phyloP scores from a whole-genome alignment of 805 yeast genomes.

The Kodamaea laetipori region DNA sequence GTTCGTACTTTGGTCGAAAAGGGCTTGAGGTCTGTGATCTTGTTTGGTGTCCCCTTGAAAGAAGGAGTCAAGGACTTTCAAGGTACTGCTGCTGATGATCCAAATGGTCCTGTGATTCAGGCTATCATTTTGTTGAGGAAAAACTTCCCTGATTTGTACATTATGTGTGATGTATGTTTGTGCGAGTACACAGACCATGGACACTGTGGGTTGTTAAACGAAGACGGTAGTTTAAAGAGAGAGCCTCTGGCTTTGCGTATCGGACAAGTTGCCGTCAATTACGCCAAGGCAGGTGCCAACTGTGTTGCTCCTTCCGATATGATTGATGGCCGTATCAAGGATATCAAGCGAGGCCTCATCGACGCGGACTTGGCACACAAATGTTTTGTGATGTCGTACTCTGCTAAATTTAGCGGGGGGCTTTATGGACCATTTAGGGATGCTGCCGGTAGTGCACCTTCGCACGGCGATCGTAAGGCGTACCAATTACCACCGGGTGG shows the following conservation, averaged over 20 bases:
- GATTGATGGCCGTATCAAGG: conserved; percentile 93
- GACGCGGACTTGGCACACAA: conserved; percentile 82
- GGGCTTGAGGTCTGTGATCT: conserved; percentile 82
- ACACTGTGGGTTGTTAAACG: conserved; percentile 91
- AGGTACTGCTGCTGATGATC: conserved; percentile 94
- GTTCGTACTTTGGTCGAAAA: conserved; percentile 69
- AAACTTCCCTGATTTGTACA: conserved; percentile 78
- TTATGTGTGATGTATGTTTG: conserved; percentile 92
- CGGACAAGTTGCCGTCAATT: conserved; percentile 93
- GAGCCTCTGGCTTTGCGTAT: conserved; percentile 74
- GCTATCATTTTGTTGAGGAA: conserved; percentile 66
- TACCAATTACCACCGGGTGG: conserved; percentile 95
- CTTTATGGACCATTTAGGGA: conserved; percentile 97
- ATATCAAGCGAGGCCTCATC: conserved; percentile 82
- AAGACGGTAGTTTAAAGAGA: conserved; percentile 83
- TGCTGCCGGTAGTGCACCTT: conserved; percentile 91
- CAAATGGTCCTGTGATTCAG: conserved; percentile 89
- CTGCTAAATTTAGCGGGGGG: conserved; percentile 90
- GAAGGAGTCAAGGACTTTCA: conserved; percentile 74
- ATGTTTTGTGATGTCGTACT: conserved; percentile 86
- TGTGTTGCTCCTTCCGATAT: conserved; percentile 97
- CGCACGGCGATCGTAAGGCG: conserved; percentile 86
- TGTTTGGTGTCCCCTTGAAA: conserved; percentile 88
- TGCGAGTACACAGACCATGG: conserved; percentile 98
- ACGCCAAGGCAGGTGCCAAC: conserved; percentile 94